Evolutionary conservation across 192 early-diverging fungal genomes (phyloP).

Genomic region (Backusella morwellensis): DNA sequence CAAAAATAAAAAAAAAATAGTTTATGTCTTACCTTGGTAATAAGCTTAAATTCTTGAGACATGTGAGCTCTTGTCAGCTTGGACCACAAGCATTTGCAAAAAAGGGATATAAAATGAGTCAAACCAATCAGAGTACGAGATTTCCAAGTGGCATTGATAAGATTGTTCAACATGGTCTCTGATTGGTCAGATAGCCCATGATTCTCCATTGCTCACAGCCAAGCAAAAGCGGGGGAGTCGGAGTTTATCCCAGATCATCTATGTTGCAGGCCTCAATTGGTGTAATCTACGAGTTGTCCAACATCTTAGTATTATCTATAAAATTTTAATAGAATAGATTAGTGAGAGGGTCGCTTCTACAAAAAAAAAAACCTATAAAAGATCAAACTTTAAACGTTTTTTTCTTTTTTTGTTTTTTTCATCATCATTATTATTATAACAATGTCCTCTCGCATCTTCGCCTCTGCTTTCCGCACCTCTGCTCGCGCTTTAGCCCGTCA

Average conservation of each 20-base stretch:
- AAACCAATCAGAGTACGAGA: background rate
- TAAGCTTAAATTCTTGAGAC: slow-evolving; percentile 2
- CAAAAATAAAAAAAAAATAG: no score
- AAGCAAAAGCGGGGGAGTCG: slow-evolving; percentile 2
- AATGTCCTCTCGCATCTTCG: slow-evolving; percentile 4
- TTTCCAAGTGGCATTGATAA: background rate
- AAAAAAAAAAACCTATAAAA: background rate
- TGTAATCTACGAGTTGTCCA: background rate
- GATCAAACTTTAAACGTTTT: background rate
- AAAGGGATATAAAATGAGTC: slow-evolving; percentile 16
- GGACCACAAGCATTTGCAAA: background rate
- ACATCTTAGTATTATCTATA: background rate
- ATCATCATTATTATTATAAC: background rate
- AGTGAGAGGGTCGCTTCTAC: background rate
- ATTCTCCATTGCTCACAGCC: slow-evolving; percentile 9
- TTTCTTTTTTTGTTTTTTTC: background rate
- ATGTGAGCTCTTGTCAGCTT: background rate
- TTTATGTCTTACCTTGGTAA: background rate
- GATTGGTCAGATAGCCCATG: background rate
- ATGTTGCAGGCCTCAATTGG: background rate
- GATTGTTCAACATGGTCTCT: background rate
- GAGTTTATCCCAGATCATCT: background rate
- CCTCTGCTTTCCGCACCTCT: slow-evolving; percentile 1
- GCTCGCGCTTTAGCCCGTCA: background rate
- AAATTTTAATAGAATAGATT: background rate